Percentiles rank a stretch among this genome's conserved stretches.
Conservation (phyloP, 768 basidiomycete species). For the Candolleomyces eurysporus region DNA sequence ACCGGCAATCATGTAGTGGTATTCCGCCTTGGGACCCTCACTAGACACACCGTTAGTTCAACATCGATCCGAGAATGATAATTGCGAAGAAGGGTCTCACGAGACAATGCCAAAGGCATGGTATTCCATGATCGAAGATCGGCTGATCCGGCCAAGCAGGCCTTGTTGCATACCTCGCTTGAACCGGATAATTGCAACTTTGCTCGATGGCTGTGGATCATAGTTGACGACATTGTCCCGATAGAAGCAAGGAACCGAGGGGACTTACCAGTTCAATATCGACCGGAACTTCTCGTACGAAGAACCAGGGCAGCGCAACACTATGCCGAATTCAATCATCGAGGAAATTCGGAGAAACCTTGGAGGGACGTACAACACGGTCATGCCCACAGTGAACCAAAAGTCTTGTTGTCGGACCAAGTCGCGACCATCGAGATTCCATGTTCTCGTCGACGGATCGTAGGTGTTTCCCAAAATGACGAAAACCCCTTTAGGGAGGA, state of each 20-base stretch:
- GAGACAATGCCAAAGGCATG: slow-evolving; percentile 81
- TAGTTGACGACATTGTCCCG: neutral
- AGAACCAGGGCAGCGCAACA: slow-evolving; percentile 73
- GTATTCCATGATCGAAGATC: slow-evolving; percentile 74
- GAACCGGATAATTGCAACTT: slow-evolving; percentile 78
- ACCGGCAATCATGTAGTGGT: slow-evolving; percentile 81
- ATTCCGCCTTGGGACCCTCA: slow-evolving; percentile 68
- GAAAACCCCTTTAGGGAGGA: slow-evolving; percentile 48
- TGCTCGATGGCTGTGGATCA: slow-evolving; percentile 61
- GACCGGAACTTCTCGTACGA: slow-evolving; percentile 67
- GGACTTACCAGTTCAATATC: slow-evolving; percentile 70
- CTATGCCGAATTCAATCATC: slow-evolving; percentile 32
- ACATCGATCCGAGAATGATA: neutral
- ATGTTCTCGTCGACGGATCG: slow-evolving; percentile 50
- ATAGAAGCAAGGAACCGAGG: slow-evolving; percentile 3
- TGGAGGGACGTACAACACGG: slow-evolving; percentile 53
- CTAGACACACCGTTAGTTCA: slow-evolving; percentile 28
- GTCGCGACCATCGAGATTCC: slow-evolving; percentile 53
- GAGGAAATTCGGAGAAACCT: neutral
- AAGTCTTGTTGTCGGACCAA: slow-evolving; percentile 71
- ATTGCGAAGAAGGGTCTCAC: slow-evolving; percentile 34
- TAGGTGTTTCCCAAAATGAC: slow-evolving; percentile 67
- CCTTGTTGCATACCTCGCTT: slow-evolving; percentile 85
- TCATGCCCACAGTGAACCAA: slow-evolving; percentile 76
- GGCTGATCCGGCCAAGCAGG: slow-evolving; percentile 69